phyloP scores from a whole-genome alignment of 768 basidiomycete genomes.

The Mycena filopes region DNA sequence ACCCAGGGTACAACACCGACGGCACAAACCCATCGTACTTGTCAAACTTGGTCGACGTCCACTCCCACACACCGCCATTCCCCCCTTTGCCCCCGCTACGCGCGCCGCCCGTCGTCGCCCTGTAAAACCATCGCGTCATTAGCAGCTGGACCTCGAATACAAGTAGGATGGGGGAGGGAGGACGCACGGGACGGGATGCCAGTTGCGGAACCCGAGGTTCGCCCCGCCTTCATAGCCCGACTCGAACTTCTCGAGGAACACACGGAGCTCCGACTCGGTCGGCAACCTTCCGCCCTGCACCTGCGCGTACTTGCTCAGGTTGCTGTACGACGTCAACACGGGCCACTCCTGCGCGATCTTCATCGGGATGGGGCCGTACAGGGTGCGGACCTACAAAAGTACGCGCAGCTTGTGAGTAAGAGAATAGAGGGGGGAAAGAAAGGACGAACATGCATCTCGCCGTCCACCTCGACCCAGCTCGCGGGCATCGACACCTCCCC shows the following conservation, averaged over 20 bases:
- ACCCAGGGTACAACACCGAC: constrained; percentile 90
- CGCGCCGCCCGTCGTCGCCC: constrained; percentile 74
- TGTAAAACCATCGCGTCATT: constrained; percentile 35
- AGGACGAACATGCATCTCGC: constrained; percentile 57
- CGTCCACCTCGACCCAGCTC: constrained; percentile 75
- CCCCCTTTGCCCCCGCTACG: constrained; percentile 67
- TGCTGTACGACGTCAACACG: constrained; percentile 79
- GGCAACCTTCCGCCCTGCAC: constrained; percentile 95
- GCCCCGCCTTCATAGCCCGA: constrained; percentile 80
- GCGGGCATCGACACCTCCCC: constrained; percentile 66
- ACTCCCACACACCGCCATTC: constrained; percentile 99
- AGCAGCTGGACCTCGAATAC: no score
- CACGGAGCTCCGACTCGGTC: constrained; percentile 85
- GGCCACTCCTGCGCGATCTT: constrained; percentile 88
- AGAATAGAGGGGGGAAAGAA: neutral
- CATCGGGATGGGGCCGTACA: constrained; percentile 88
- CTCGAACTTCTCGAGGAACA: constrained; percentile 82
- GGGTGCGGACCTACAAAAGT: constrained; percentile 72
- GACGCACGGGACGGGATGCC: constrained; percentile 92
- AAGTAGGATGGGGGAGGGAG: constrained; percentile 5
- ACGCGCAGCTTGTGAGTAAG: neutral
- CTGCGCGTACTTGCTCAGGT: constrained; percentile 81
- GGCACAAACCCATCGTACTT: constrained; percentile 78
- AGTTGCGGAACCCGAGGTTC: constrained; percentile 90
- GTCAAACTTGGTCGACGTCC: constrained; percentile 88